Evolutionary conservation across 2,329 filamentous ascomycete genomes (phyloP), one percentile per base, ranked within the genome.

Genomic region (Juglanconis sp.): DNA sequence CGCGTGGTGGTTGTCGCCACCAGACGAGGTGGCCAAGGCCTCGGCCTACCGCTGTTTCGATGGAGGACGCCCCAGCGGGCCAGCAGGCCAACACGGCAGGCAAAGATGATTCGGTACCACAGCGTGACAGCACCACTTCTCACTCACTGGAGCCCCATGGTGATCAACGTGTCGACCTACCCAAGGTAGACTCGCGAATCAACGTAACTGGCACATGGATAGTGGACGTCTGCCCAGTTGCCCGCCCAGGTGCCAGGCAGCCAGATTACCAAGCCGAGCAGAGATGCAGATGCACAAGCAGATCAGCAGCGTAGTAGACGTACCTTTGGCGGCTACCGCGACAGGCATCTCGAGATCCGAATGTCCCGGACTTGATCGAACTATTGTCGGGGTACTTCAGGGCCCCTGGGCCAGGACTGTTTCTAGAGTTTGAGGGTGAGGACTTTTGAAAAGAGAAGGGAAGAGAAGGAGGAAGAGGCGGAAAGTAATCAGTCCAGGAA

Each of bases 251-350:
- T 24, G 24, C 24, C 24, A 24, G 24, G 24, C 24, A 24, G 24
- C 24, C 24, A 24, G 24, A 24, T 24, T 24, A 24, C 24, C 24
- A 24, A 24, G 24, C 24, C 24, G 24, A 24, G 2, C 24, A 24
- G 50, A 31, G 24, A 34, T 36, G 36, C 48, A 44, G 38, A 42
- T 47, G 35, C 56, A 53, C 38, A 51, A 36, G 52, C 30, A 53
- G 17, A 38, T 24, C 53, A 38, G 47, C 34, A 49, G 57, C 50
- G 56, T 53, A 49, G 52, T 34, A 30, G 56, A 63, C 74, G 70
- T 64, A 76, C 74, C 73, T 69, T 76, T 75, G 64, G 72, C 73
- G 53, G 68, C 69, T 61, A 76, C 53, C 49, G 73, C 70, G 44
- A 73, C 57, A 62, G 74, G 72, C 74, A 76, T 76, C 42, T 64